Base-by-base conservation (phyloP, 345 rosid genomes). In the Dipteronia dyeriana region DNA sequence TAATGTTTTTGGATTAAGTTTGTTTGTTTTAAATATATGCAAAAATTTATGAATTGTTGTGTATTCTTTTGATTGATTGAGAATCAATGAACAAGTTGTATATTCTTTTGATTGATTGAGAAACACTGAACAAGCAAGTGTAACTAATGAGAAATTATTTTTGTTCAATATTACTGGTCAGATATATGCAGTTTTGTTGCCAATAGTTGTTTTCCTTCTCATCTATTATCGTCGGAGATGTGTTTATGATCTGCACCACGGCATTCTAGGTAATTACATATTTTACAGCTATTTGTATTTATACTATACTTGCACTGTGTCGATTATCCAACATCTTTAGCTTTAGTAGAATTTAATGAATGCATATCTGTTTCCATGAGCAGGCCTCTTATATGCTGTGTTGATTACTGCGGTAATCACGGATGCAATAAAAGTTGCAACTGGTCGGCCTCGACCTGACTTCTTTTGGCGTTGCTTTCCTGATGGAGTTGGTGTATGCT, bases 401-500 rank as follows among this genome's bases (percentile, higher is more conserved):
- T 60, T 93, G 85, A 88, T 92, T 9, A 91, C 97, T 39, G 94
- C 79, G 17, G 88, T 95, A 51, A 87, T 95, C 41, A 90, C 97
- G 4, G 93, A 93, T 85, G 87, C 97, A 23, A 86, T 93, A 41
- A 95, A 95, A 80, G 64, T 68, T 68, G 93, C 95, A 2, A 90
- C 91, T 1, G 97, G 98, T 45, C 81, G 97, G 9, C 98, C 97
- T 17, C 88, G 98, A 39, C 98, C 98, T 17, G 88, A 95, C 86
- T 95, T 92, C 88, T 94, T 90, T 76, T 95, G 97, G 97, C 97
- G 98, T 34, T 93, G 98, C 84, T 95, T 95, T 83, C 98, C 97
- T 13, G 97, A 95, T 38, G 98, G 97, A 29, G 86, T 84, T 62
- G 97, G 87, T 76, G 83, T 86, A 81, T 67, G 83, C 10, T 59